Base-by-base conservation (phyloP, 305 asterid species). In the Striga hermonthica region DNA sequence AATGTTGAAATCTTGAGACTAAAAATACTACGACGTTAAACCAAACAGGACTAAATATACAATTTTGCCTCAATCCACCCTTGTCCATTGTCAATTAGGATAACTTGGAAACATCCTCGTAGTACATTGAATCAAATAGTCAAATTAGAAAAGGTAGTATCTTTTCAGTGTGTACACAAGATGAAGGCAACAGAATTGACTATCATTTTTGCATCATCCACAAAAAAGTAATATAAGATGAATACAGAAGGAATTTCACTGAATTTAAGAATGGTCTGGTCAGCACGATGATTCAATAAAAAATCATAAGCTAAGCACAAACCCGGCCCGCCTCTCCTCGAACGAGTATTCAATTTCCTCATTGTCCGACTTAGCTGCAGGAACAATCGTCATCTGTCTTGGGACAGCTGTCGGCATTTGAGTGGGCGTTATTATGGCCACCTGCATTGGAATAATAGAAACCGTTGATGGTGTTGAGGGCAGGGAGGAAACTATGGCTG, bases 261-360 rank as follows among this genome's bases (percentile, higher is more conserved):
- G 36, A 66, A 50, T 6, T 48, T 3, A 13, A 55, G 48, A n/a
- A 62, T 65, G 84, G 53, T 65, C 77, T 80, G 28, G 84, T 82
- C 59, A n/a, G n/a, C n/a, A n/a, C n/a, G n/a, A n/a, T n/a, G n/a
- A n/a, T n/a, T n/a, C n/a, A n/a, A n/a, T n/a, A n/a, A n/a, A n/a
- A n/a, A n/a, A n/a, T n/a, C n/a, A n/a, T n/a, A n/a, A n/a, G n/a
- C n/a, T n/a, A n/a, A n/a, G n/a, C n/a, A n/a, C n/a, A 62, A 85
- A 91, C 28, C 95, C 91, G 12, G 88, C 88, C 73, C 95, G 77
- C 54, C 80, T 83, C 83, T 91, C 98, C 76, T 91, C 98, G 2
- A 89, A 89, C 0, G 95, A 89, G 76, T 89, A 91, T 50, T 91
- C 97, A 4, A 85, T 82, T 78, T 78, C 90, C 68, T 81, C 88